A percentile compares a stretch with the other conserved stretches of the same genome.
Conservation (phyloP, 2,329 filamentous ascomycete species). For the Botrytis pseudocinerea region DNA sequence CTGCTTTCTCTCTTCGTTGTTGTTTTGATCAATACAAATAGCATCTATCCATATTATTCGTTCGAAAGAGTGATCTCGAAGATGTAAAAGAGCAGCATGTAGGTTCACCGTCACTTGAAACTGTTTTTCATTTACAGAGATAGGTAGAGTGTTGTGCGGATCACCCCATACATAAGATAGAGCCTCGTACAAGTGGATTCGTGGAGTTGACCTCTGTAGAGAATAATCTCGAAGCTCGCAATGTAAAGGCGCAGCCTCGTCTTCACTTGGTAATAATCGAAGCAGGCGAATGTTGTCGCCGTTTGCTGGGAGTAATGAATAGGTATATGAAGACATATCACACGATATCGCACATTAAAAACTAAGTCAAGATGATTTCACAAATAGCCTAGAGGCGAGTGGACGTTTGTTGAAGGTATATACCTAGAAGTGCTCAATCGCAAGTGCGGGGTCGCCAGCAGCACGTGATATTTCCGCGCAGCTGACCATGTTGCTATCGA, state of each 20-base stretch:
- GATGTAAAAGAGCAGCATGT: not conserved
- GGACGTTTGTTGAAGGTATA: not conserved
- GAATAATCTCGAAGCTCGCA: not conserved
- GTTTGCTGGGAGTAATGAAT: no score
- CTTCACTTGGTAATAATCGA: not conserved
- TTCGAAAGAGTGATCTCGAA: not conserved
- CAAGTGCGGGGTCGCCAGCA: not conserved
- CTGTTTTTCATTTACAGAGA: not conserved
- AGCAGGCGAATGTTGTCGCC: not conserved
- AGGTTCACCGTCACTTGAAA: not conserved
- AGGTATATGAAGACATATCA: not conserved
- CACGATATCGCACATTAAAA: not conserved
- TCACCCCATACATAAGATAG: not conserved
- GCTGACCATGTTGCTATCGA: not conserved
- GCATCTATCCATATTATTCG: not conserved
- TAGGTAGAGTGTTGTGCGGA: accelerated
- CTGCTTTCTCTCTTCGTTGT: accelerated
- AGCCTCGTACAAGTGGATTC: not conserved
- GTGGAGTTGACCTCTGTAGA: not conserved
- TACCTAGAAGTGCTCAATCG: not conserved
- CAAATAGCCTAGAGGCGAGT: no score
- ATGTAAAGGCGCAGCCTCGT: not conserved
- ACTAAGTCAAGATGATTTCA: not conserved
- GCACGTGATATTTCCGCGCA: not conserved
- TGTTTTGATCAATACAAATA: not conserved